Conservation (phyloP, 768 basidiomycete genomes). For the Kwoniella dejecticola region DNA sequence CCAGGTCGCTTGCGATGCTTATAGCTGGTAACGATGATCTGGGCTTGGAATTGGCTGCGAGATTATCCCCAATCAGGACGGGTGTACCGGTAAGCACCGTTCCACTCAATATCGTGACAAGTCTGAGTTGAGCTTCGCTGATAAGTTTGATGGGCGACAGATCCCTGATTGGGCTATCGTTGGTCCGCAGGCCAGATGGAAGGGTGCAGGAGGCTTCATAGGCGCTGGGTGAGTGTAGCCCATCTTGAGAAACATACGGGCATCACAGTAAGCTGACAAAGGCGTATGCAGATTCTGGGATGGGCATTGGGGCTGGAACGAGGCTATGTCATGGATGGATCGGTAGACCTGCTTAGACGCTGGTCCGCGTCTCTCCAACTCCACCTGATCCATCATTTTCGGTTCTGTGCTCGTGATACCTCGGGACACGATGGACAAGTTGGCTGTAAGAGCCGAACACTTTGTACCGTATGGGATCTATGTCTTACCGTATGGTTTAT, state of each 20-base stretch:
- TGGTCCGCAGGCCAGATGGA: slow-evolving; percentile 60
- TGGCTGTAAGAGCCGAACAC: no score
- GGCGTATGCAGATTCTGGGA: slow-evolving; percentile 48
- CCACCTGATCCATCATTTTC: no score
- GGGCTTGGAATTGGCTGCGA: slow-evolving; percentile 68
- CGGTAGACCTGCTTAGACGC: neutral
- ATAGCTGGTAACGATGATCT: slow-evolving; percentile 63
- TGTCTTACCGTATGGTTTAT: no score
- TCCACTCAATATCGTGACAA: no score
- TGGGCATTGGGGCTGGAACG: slow-evolving; percentile 50
- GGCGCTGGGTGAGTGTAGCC: slow-evolving; percentile 69
- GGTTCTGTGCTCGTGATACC: no score
- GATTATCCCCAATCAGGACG: slow-evolving; percentile 82
- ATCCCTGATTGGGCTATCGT: slow-evolving; percentile 75
- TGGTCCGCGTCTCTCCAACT: no score
- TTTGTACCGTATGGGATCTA: no score
- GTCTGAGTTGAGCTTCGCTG: no score
- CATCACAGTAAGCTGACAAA: neutral
- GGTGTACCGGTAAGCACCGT: slow-evolving; percentile 62
- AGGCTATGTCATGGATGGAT: slow-evolving; percentile 52
- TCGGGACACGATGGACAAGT: no score
- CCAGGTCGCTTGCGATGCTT: slow-evolving; percentile 60
- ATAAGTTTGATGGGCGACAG: no score
- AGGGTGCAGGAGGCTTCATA: slow-evolving; percentile 71
- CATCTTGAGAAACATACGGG: slow-evolving; percentile 1